Evolutionary conservation across 139 green algal species (phyloP).

Genomic region (Chlorella sorokiniana): DNA sequence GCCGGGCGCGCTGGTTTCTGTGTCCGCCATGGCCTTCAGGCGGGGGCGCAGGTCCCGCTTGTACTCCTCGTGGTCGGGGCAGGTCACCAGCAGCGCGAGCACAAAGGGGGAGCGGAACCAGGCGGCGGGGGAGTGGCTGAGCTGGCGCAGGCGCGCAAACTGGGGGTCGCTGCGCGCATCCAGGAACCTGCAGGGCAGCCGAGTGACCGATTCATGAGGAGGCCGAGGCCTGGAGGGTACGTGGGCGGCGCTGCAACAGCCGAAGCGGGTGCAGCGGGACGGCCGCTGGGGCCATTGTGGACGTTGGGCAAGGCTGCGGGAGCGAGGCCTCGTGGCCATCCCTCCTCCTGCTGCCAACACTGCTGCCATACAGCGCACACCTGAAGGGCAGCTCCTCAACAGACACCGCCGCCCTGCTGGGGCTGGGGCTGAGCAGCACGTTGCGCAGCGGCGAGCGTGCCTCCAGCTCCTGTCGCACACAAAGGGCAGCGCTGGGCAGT

Average conservation of each 20-base stretch:
- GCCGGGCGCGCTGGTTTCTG: conserved; percentile 19
- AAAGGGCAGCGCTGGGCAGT: background rate
- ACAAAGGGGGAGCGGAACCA: conserved; percentile 84
- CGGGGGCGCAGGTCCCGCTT: conserved; percentile 47
- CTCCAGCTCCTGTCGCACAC: conserved; percentile 65
- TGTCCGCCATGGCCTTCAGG: conserved; percentile 59
- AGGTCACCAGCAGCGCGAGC: conserved; percentile 71
- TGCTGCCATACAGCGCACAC: conserved; percentile 39
- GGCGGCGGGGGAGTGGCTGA: conserved; percentile 63
- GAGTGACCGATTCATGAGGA: background rate
- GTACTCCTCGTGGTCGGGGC: conserved; percentile 79
- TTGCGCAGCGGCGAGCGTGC: conserved; percentile 58
- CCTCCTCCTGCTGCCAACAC: background rate
- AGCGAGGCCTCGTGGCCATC: too few species aligned
- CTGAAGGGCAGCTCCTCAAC: conserved; percentile 63
- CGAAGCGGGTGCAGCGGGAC: too few species aligned
- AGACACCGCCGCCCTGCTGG: conserved; percentile 68
- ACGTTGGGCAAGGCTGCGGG: too few species aligned
- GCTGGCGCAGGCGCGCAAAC: conserved; percentile 63
- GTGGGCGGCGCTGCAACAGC: too few species aligned
- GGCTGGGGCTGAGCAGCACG: conserved; percentile 66
- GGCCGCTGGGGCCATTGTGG: too few species aligned
- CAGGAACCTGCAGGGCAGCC: conserved; percentile 56
- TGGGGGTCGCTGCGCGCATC: conserved; percentile 50
- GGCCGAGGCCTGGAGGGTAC: too few species aligned